Evolutionary conservation across 441 rosid genomes (phyloP), one percentile per base, ranked within the genome.

Genomic region (Pelargonium myrrhifolium): DNA sequence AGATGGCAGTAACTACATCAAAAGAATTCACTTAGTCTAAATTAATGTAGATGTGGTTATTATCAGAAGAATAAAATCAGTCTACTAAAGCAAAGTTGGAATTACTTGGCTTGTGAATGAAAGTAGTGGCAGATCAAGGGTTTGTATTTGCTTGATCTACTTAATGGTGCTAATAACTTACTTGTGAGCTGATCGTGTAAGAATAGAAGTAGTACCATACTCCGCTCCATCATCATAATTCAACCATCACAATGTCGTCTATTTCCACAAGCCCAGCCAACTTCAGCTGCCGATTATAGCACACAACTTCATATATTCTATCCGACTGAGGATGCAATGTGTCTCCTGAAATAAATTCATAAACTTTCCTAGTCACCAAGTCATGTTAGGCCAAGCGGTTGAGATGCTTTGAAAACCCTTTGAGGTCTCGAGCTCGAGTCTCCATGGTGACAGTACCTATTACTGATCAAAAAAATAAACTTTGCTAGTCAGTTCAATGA

Each of bases 341-440:
- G 72, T 85, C 88, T 24, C 87, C 88, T 31, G 92, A 80, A 45
- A 85, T 71, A 75, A 93, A 90, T 71, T 81, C 86, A 64, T 72
- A 78, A 67, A 81, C 85, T 64, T 70, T 77, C n/a, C n/a, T n/a
- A n/a, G n/a, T n/a, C n/a, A n/a, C n/a, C n/a, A n/a, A n/a, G n/a
- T n/a, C n/a, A n/a, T n/a, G n/a, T n/a, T n/a, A n/a, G n/a, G n/a
- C n/a, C n/a, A n/a, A n/a, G n/a, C n/a, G n/a, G n/a, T n/a, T n/a
- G n/a, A n/a, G n/a, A n/a, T n/a, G n/a, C n/a, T n/a, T n/a, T n/a
- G n/a, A n/a, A n/a, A n/a, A n/a, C n/a, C n/a, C n/a, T n/a, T n/a
- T n/a, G n/a, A n/a, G n/a, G n/a, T n/a, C n/a, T n/a, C n/a, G n/a
- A n/a, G n/a, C n/a, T n/a, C n/a, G n/a, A n/a, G n/a, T n/a, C n/a